Evolutionary conservation across 345 rosid species (phyloP), one percentile per base, ranked within the genome.

Genomic region (Gossypioides kirkii): DNA sequence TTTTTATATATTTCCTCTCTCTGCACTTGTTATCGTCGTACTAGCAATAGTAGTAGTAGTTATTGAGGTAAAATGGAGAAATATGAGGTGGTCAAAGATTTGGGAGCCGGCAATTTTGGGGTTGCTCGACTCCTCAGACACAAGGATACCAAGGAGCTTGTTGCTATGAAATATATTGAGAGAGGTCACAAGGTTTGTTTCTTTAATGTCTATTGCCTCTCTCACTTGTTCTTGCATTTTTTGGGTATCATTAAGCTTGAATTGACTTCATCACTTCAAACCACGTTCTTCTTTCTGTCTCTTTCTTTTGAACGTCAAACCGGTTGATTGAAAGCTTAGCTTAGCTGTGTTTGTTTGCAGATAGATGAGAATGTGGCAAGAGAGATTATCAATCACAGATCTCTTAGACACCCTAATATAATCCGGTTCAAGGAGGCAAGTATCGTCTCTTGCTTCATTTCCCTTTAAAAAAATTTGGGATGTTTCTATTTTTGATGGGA

Each of bases 351-450:
- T 9, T 50, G 65, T 16, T 50, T 74, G 80, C 90, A 91, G 98
- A 90, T 91, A 46, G 98, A 93, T 71, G 97, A 93, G 87, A 91
- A 93, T 75, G 98, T 93, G 18, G 97, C 94, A 0, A 88, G 97
- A 77, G 98, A 93, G 90, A 93, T 93, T 65, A 91, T 91, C 68
- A 93, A 91, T 82, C 98, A 93, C 85, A 85, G 98, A 84, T 91
- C 96, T 66, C 94, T 91, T 42, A 82, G 89, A 74, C 97, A 93
- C 80, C 94, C 98, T 3, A 93, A 93, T 82, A 93, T 93, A 62
- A 91, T 93, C 76, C 82, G 96, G 6, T 93, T 93, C 80, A 93
- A 91, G 77, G 98, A 93, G 94, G 98, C 76, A 76, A 80, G 80
- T 66, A 1, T 17, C 38, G 0, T 42, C 6, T 60, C 16, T 38